Base-by-base conservation (phyloP, 441 rosid genomes). In the Pelargonium cotyledonis region DNA sequence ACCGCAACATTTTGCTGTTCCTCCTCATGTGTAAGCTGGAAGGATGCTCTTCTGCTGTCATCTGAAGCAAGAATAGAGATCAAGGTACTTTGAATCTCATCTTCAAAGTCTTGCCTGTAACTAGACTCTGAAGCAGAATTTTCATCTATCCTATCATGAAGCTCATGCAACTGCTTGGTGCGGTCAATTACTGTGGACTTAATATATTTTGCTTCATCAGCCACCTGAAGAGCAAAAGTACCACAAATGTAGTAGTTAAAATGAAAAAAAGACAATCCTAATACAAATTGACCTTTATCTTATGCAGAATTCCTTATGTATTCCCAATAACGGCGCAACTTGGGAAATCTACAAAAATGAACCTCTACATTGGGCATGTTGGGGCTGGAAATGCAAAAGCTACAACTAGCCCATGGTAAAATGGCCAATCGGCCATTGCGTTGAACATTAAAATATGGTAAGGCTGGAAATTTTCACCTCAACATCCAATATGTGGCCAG, bases 1-100 rank as follows among this genome's bases (percentile, higher is more conserved):
- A 86, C 99, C 66, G 94, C 78, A 69, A 88, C 82, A 86, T 89
- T 95, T 85, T 95, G 98, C 81, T 88, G 92, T 79, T 88, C 85
- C 86, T 89, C 91, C 82, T 92, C 98, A 65, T 84, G 84, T 73
- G 83, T 76, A 78, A 89, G 87, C 68, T 85, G 88, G 79, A 82
- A 85, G 46, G 83, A 78, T 80, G 85, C 80, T 83, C 88, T 84
- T 84, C 99, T 89, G 79, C 76, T 80, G 70, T 90, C 98, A 77
- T 95, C 96, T 72, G 91, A 92, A 69, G 95, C 80, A 74, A 89
- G 86, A 80, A 92, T 80, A 61, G 72, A 18, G 67, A 76, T 84
- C 80, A 95, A 83, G 79, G 79, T 70, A 79, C 75, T 79, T 66
- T 86, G 87, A 74, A 87, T 79, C 78, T 95, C 97, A 73, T 90